Evolutionary conservation across 805 yeast species (phyloP), one percentile per base, ranked within the genome.

Genomic region (Jamesozyma lodderae): DNA sequence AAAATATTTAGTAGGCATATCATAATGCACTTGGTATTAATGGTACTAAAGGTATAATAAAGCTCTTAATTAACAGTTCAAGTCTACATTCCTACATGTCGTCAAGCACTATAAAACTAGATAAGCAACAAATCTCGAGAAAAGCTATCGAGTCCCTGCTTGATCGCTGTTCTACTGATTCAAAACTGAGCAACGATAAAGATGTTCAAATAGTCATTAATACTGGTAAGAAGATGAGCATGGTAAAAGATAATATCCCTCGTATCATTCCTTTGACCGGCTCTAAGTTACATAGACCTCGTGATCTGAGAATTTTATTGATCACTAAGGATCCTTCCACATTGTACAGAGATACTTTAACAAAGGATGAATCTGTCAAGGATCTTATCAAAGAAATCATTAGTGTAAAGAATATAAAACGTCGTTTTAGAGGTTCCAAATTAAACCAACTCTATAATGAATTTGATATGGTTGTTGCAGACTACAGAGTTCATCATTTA

Each of bases 321-420:
- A 68, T 85, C 11, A 80, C 90, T 7, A 82, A 80, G 45, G 92
- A 84, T 51, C 88, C 90, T 1, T 72, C 79, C 4, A 64, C 72
- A 4, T 65, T 68, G 6, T 82, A 75, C 49, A 64, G 77, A 25
- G 65, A 64, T 9, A 66, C 69, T 4, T 54, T 82, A 4, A 63
- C 60, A 21, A 68, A 69, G 41, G 74, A 67, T 14, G 64, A 75
- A 1, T 67, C 72, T 1, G 78, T 87, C 0, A 75, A 77, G 37
- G 82, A 79, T 41, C 45, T 66, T 27, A 81, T 83, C 55, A 70
- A 71, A 31, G 76, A 76, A 21, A 74, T 84, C 18, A 62, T 76
- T 15, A 70, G 85, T 11, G 63, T 79, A 34, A 75, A 73, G 44
- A 77, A 72, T 46, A 55, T 80, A 40, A 75, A 70, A 50, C 59